A percentile compares a stretch with the other conserved stretches of the same genome.
Conservation (phyloP, 2,329 filamentous ascomycete genomes). For the Aspergillus sp. region DNA sequence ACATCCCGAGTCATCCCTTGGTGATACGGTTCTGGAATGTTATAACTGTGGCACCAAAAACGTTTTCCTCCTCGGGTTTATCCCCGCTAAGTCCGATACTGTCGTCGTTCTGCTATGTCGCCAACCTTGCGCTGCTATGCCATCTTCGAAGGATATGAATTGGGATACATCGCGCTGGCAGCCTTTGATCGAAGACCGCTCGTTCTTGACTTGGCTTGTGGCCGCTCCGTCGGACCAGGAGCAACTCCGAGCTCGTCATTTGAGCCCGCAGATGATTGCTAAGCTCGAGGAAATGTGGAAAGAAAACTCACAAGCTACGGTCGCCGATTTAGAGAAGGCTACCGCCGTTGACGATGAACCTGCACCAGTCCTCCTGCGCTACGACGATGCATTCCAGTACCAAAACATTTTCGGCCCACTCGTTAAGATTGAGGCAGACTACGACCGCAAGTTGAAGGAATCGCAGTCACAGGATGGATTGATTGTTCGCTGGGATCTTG, state of each 20-base stretch:
- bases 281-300: constrained; percentile 99
- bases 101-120: constrained; percentile 96
- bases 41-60: constrained; percentile 99
- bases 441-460: constrained; percentile 98
- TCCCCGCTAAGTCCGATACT: constrained; percentile 96
- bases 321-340: constrained; percentile 87
- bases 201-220: constrained; percentile 92
- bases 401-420: constrained; percentile 98
- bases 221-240: constrained; percentile 86
- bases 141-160: constrained; percentile 98
- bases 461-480: constrained; percentile 96
- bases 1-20: constrained; percentile 86
- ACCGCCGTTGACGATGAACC: constrained; percentile 93
- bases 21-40: constrained; percentile 95
- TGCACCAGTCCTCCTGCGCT: constrained; percentile 84
- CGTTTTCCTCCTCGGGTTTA: constrained; percentile 95
- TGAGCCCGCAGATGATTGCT: constrained; percentile 91
- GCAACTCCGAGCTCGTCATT: constrained; percentile 88
- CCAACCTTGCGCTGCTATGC: constrained; percentile 90
- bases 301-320: constrained; percentile 82
- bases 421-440: constrained; percentile 98
- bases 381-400: constrained; percentile 97
- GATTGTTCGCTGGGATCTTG: constrained; percentile 89
- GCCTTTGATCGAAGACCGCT: constrained; percentile 93
- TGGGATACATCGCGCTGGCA: constrained; percentile 99